Percentiles rank a stretch among this genome's conserved stretches.
Evolutionary conservation across 2,329 filamentous ascomycete genomes (phyloP).

Genomic region (Verticillium zaregamsianum): DNA sequence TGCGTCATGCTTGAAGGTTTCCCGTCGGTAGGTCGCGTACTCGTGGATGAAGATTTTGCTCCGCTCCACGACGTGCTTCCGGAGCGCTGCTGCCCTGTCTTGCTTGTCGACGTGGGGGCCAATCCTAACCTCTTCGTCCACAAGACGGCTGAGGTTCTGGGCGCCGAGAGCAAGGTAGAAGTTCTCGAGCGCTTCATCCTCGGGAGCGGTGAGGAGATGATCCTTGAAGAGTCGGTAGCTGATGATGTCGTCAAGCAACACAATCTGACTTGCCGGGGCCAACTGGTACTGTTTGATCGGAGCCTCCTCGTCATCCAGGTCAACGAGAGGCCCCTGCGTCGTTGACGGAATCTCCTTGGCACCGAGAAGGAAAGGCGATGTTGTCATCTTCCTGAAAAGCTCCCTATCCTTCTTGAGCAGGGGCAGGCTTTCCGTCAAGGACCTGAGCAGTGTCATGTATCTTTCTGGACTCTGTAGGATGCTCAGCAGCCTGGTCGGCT

Average conservation of each 20-base stretch:
- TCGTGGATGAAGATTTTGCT: constrained; percentile 87
- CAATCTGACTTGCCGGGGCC: constrained; percentile 65
- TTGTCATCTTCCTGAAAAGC: constrained; percentile 72
- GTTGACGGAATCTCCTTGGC: constrained; percentile 66
- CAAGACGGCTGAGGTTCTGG: constrained; percentile 67
- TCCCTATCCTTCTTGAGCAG: constrained; percentile 73
- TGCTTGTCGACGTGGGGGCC: constrained; percentile 65
- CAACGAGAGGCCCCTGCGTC: constrained; percentile 34
- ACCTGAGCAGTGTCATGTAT: constrained; percentile 78
- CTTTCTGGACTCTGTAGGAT: constrained; percentile 78
- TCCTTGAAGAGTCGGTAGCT: constrained; percentile 87
- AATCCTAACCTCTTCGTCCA: constrained; percentile 73
- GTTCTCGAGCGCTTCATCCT: constrained; percentile 80
- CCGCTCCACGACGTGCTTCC: constrained; percentile 81
- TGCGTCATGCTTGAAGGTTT: constrained; percentile 79
- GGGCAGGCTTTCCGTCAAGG: constrained; percentile 68
- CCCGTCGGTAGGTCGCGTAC: constrained; percentile 62
- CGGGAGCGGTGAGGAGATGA: constrained; percentile 77
- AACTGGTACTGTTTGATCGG: constrained; percentile 76
- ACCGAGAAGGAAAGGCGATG: constrained; percentile 73
- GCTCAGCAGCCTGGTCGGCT: constrained; percentile 77
- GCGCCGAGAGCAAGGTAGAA: constrained; percentile 84
- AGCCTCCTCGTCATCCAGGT: constrained; percentile 58
- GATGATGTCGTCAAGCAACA: constrained; percentile 83
- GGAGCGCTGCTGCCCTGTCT: constrained; percentile 61